A percentile compares a stretch with the other conserved stretches of the same genome.
phyloP scores from a whole-genome alignment of 2,329 filamentous ascomycete species.

The Fusarium sp. region DNA sequence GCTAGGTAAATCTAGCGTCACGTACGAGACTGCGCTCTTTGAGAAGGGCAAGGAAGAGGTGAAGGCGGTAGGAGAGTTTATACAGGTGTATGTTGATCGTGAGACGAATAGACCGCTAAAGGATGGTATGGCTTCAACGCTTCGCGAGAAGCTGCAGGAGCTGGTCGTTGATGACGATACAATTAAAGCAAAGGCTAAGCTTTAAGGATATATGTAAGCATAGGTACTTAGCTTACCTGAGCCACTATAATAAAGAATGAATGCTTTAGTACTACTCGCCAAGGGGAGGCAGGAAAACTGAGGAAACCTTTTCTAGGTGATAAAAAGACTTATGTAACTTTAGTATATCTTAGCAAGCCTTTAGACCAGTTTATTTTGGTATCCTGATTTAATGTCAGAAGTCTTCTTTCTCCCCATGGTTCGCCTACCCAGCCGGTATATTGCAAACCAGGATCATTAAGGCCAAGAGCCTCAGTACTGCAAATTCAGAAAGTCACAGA shows the following conservation, averaged over 20 bases:
- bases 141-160: slow-evolving; percentile 69
- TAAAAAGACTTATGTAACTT: not conserved
- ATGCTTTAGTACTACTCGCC: not conserved
- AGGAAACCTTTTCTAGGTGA: not conserved
- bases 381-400: no score
- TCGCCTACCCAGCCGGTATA: not conserved
- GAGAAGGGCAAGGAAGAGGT: slow-evolving; percentile 77
- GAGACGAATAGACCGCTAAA: slow-evolving; percentile 73
- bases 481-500: not conserved
- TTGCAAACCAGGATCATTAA: not conserved
- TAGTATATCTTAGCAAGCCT: not conserved
- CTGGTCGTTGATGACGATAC: slow-evolving; percentile 52
- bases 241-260: not conserved
- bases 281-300: not conserved
- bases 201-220: slow-evolving; percentile 5
- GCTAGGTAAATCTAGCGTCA: slow-evolving; percentile 86
- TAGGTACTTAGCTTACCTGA: not conserved
- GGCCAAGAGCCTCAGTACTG: not conserved
- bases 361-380: not conserved
- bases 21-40: slow-evolving; percentile 90
- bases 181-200: slow-evolving; percentile 16
- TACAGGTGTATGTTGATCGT: slow-evolving; percentile 89
- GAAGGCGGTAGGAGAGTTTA: slow-evolving; percentile 83
- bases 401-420: no score
- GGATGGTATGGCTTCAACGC: slow-evolving; percentile 68